Evolutionary conservation across 805 yeast species (phyloP).

Genomic region (Yarrowia sp.): DNA sequence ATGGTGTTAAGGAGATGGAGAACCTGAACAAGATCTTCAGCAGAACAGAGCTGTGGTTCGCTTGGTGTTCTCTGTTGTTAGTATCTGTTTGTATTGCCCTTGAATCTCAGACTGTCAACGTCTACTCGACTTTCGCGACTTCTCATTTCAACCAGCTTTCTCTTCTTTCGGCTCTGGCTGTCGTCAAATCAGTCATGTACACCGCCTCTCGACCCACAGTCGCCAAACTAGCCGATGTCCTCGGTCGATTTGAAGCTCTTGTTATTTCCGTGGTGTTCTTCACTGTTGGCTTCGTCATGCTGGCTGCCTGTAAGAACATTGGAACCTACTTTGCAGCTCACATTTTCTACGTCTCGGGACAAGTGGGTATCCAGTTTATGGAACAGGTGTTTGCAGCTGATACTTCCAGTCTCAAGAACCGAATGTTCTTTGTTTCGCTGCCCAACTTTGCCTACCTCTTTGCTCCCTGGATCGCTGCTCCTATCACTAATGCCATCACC

Average conservation of each 20-base stretch:
- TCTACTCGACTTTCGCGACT: conserved; percentile 42
- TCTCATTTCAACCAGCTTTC: conserved; percentile 44
- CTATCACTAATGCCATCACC: conserved; percentile 36
- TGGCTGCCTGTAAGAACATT: conserved; percentile 42
- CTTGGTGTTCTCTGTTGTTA: conserved; percentile 13
- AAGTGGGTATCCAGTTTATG: conserved; percentile 41
- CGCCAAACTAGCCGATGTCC: conserved; percentile 45
- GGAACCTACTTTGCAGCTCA: conserved; percentile 42
- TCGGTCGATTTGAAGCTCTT: conserved; percentile 44
- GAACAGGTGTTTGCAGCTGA: conserved; percentile 41
- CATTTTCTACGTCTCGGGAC: conserved; percentile 43
- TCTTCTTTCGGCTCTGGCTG: conserved; percentile 43
- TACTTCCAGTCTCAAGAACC: conserved; percentile 43
- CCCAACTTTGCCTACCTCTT: conserved; percentile 28
- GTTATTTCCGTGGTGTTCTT: conserved; percentile 39
- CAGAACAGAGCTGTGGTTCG: not conserved
- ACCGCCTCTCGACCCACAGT: conserved; percentile 43
- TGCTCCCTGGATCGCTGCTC: conserved; percentile 45
- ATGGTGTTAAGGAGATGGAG: conserved; percentile 14
- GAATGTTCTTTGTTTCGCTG: conserved; percentile 42
- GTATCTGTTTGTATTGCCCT: conserved; percentile 22
- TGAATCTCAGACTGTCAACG: not conserved
- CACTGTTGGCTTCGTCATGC: conserved; percentile 41
- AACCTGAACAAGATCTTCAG: conserved; percentile 1
- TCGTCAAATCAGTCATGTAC: conserved; percentile 43